Base-by-base conservation (phyloP, 2,329 filamentous ascomycete genomes). In the Fusarium burgessii region DNA sequence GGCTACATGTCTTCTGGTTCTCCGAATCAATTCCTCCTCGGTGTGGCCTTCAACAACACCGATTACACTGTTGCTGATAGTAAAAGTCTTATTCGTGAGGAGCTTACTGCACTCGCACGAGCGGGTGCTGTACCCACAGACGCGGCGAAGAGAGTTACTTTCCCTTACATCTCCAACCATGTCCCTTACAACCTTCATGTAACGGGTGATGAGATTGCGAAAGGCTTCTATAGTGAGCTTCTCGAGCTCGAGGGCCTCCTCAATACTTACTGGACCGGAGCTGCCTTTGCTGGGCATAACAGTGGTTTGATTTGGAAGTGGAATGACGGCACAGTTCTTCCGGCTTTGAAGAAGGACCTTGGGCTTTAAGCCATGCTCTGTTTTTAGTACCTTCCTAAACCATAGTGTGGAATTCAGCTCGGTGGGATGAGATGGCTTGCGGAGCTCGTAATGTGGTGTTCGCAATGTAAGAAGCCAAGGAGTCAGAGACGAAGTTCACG, bases 211-310 rank as follows among this genome's bases (percentile, higher is more conserved):
- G 71, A 70, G 0, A 56, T 74, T 7, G 17, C 20, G 0, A 2
- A 65, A 2, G 68, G 71, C 0, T 74, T 72, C 13, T 74, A 73
- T 50, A 38, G 23, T 5, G 35, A 70, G 14, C 54, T 74, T 12
- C 27, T 60, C 9, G 29, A 36, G 2, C 41, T 73, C 1, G 62
- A 72, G n/a, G 71, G 71, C 5, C 6, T 41, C 3, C 56, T 43
- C 8, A 70, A 57, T 42, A 74, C 71, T 1, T 74, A 68, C n/a
- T 74, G 66, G 62, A 74, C 71, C 2, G 71, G 71, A 1, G 71
- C 71, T n/a, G 56, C 62, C 1, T 73, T 73, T 14, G 55, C 71
- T 23, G 70, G 61, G 5, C 71, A 73, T 13, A 73, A 69, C 52
- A 73, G 71, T 20, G 70, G 52, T 1, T 25, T 71, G 35, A 59